phyloP scores from a whole-genome alignment of 352 stramenopile genomes.

The Saprolegnia parasitica region DNA sequence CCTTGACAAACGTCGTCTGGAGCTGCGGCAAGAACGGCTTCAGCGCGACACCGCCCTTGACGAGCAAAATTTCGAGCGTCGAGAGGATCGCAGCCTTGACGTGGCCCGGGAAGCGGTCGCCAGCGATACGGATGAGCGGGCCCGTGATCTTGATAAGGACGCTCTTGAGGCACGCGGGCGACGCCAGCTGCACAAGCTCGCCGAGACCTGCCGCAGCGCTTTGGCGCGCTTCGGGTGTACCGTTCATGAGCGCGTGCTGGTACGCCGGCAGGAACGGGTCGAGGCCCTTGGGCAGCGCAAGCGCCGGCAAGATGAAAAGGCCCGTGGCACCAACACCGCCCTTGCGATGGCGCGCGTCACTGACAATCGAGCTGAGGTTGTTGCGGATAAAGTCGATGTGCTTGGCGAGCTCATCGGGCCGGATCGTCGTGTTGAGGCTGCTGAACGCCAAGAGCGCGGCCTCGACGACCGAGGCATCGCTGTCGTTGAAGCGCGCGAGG shows the following conservation, averaged over 20 bases:
- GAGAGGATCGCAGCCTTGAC: slow-evolving; percentile 98
- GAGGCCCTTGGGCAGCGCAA: slow-evolving; percentile 85
- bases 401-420: slow-evolving; percentile 90
- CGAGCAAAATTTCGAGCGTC: slow-evolving; percentile 94
- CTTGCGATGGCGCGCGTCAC: slow-evolving; percentile 92
- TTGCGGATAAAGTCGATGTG: slow-evolving; percentile 97
- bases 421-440: slow-evolving; percentile 87
- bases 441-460: slow-evolving; percentile 86
- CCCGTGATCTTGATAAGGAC: slow-evolving; percentile 98
- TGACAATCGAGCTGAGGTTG: slow-evolving; percentile 95
- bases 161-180: slow-evolving; percentile 81
- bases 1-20: slow-evolving; percentile 99
- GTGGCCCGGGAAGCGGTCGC: slow-evolving; percentile 95
- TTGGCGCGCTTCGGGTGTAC: slow-evolving; percentile 80
- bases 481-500: slow-evolving; percentile 94
- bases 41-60: slow-evolving; percentile 94
- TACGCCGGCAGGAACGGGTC: slow-evolving; percentile 97
- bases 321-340: slow-evolving; percentile 69
- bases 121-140: slow-evolving; percentile 98
- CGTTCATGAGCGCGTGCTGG: slow-evolving; percentile 97
- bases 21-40: slow-evolving; percentile 99
- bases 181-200: slow-evolving; percentile 95
- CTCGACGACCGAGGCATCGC: slow-evolving; percentile 83
- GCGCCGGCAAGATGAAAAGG: slow-evolving; percentile 71
- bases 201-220: slow-evolving; percentile 92